phyloP scores from a whole-genome alignment of 129 eudicot genomes.

The Oenanthe sinensis region DNA sequence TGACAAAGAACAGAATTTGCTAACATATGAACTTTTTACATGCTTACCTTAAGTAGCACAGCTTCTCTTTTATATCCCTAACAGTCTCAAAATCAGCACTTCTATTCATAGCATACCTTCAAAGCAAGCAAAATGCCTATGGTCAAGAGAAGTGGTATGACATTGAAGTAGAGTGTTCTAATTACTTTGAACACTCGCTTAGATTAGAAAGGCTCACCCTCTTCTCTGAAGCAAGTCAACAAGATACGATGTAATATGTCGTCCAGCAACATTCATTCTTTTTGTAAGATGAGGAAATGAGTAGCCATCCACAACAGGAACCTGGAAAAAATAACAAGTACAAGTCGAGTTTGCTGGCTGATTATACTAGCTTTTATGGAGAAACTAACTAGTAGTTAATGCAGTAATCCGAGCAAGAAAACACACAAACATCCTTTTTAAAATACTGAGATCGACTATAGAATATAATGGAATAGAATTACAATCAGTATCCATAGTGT shows the following conservation, averaged over 20 bases:
- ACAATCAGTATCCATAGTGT: background rate
- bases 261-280: slow-evolving; percentile 97
- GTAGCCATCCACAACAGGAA: slow-evolving; percentile 99
- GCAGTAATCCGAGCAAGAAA: background rate
- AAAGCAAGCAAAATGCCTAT: slow-evolving; percentile 16
- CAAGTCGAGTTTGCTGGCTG: background rate
- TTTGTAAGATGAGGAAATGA: slow-evolving; percentile 98
- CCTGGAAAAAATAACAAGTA: slow-evolving; percentile 35
- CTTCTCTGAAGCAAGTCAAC: slow-evolving; percentile 90
- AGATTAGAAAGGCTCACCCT: slow-evolving; percentile 53
- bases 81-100: slow-evolving; percentile 96
- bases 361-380: background rate
- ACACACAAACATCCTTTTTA: background rate
- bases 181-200: slow-evolving; percentile 6
- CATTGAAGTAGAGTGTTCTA: background rate
- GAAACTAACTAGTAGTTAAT: background rate
- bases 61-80: slow-evolving; percentile 94
- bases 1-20: background rate
- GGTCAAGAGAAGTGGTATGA: slow-evolving; percentile 12
- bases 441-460: background rate
- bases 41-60: slow-evolving; percentile 81
- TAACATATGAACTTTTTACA: slow-evolving; percentile 8
- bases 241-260: slow-evolving; percentile 94
- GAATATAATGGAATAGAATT: background rate
- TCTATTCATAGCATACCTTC: slow-evolving; percentile 94